Evolutionary conservation across 306 rosid genomes (phyloP).

Genomic region (Quercus wislizeni): DNA sequence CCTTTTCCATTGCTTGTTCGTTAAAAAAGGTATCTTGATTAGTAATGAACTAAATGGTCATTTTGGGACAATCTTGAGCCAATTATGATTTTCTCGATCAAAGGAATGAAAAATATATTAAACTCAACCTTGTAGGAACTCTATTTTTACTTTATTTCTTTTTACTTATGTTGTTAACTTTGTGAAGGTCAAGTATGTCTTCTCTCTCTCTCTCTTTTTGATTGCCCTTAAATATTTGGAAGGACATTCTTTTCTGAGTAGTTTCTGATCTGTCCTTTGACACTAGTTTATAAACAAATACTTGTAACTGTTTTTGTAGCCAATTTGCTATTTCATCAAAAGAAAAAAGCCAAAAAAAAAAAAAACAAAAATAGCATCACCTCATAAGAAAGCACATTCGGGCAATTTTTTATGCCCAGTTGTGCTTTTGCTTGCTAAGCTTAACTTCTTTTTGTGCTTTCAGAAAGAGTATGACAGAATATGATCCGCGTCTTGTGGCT

Average conservation of each 20-base stretch:
- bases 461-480: conserved; percentile 88
- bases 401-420: neutral
- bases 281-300: neutral
- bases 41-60: too few species aligned
- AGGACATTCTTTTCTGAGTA: neutral
- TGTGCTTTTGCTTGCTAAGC: neutral
- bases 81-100: too few species aligned
- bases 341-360: too few species aligned
- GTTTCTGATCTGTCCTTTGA: neutral
- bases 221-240: neutral
- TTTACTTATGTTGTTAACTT: neutral
- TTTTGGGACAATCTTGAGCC: too few species aligned
- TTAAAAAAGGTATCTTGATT: too few species aligned
- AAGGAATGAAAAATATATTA: too few species aligned
- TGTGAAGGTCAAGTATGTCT: neutral
- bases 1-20: too few species aligned
- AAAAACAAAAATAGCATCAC: neutral
- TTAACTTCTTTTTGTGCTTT: conserved; percentile 16
- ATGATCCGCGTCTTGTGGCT: conserved; percentile 92
- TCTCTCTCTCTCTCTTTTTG: neutral
- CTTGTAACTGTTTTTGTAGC: neutral
- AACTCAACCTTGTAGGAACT: too few species aligned
- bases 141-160: too few species aligned
- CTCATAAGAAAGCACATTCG: neutral
- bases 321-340: neutral